Evolutionary conservation across 140 eudicot genomes (phyloP), one percentile per base, ranked within the genome.

Genomic region (Bidens hawaiensis): DNA sequence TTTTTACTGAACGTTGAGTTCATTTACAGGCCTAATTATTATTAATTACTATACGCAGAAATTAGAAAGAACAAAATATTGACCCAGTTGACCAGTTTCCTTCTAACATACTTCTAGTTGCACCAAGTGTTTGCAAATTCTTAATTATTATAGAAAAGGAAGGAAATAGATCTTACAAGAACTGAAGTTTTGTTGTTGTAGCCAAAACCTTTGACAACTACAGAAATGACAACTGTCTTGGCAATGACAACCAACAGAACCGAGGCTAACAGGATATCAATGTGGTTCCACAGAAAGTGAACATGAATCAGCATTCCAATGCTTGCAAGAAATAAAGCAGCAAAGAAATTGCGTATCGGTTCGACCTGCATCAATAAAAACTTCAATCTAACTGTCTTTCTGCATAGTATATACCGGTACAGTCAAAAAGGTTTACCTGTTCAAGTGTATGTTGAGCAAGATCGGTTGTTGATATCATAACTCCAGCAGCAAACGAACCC

Each of bases 401-500:
- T 51, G 62, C 14, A 52, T 36, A 31, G 27, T 48, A 52, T 26
- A 65, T 9, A 46, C 52, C 52, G 74, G 21, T 18, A 66, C 18
- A 6, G 34, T 23, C 40, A 51, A 41, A 38, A 0, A 18, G 13
- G 8, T 5, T 23, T 81, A 85, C 99, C 76, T 94, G 99, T 73
- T 94, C 97, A 69, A 94, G 99, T 13, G 99, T 94, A 70, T 88
- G 99, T 59, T 88, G 99, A 52, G 90, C 99, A 68, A 94, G 94
- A 83, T 94, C 99, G 14, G 99, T 94, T 24, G 99, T 88, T 60
- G 99, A 78, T 67, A 94, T 94, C 99, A 94, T 94, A 53, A 94
- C 99, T 49, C 99, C 99, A 77, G 99, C 95, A 75, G 99, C 99
- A 79, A 94, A 94, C 6, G 97, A 88, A 40, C 99, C 97, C 81